Evolutionary conservation across 2,329 filamentous ascomycete species (phyloP).

Genomic region (Rachicladosporium sp.): DNA sequence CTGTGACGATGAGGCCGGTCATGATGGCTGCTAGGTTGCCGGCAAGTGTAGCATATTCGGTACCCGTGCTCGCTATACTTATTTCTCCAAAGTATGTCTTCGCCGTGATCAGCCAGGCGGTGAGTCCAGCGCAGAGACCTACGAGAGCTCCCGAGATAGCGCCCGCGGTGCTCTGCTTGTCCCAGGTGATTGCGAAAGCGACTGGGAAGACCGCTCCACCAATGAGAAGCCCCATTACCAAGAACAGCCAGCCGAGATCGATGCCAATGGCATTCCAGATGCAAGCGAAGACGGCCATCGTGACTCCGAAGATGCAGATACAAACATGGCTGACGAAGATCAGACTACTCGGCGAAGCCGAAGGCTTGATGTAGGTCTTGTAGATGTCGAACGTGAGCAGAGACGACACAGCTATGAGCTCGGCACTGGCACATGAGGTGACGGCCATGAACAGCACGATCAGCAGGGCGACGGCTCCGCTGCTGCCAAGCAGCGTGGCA

Average conservation of each 20-base stretch:
- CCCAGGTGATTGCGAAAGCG: conserved; percentile 34
- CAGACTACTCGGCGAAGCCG: conserved; percentile 23
- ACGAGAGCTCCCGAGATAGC: conserved; percentile 35
- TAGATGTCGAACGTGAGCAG: conserved; percentile 30
- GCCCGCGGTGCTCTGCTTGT: conserved; percentile 33
- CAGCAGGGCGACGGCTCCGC: conserved; percentile 12
- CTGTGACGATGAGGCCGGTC: conserved; percentile 29
- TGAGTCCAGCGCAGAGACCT: conserved; percentile 32
- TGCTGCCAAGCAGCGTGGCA: conserved; percentile 13
- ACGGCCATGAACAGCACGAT: conserved; percentile 18
- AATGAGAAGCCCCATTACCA: conserved; percentile 30
- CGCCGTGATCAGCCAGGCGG: conserved; percentile 31
- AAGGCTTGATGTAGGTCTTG: conserved; percentile 28
- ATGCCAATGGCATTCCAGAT: conserved; percentile 27
- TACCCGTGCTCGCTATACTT: conserved; percentile 27
- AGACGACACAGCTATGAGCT: conserved; percentile 30
- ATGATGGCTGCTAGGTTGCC: conserved; percentile 30
- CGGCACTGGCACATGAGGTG: conserved; percentile 20
- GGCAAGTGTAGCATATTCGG: conserved; percentile 27
- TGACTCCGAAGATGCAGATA: conserved; percentile 29
- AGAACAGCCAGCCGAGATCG: conserved; percentile 29
- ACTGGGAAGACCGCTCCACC: conserved; percentile 34
- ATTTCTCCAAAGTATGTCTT: conserved; percentile 26
- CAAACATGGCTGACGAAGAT: conserved; percentile 30
- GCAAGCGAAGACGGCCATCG: conserved; percentile 24